Base-by-base conservation (phyloP, 176 grass and related monocot species). In the Lolium multiflorum region DNA sequence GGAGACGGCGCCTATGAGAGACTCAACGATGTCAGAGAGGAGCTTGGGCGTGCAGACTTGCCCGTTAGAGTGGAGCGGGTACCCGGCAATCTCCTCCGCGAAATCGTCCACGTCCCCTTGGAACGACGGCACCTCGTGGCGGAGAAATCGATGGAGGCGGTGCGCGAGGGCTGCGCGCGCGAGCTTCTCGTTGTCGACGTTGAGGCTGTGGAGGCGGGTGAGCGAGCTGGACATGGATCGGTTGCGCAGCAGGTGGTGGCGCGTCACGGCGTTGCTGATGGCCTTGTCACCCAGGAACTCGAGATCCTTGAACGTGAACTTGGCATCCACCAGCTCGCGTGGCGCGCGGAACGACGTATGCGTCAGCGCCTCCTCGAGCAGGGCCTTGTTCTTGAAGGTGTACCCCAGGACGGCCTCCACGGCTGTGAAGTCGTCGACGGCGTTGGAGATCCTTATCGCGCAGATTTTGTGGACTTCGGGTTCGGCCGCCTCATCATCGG, bases 281-380 rank as follows among this genome's bases (percentile, higher is more conserved):
- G 54, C 85, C 9, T 85, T 72, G 43, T 90, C 91, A 9, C 91
- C 91, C 21, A 88, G 7, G 56, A 90, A 85, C 77, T 90, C 91
- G 1, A 90, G 62, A 7, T 89, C 12, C 48, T 88, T 44, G 71
- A 88, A 90, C 46, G 77, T 22, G 44, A 17, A 25, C 35, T 4
- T 62, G 31, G 4, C 22, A 41, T 67, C 15, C 22, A 73, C 31
- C 31, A 35, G 31, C 31, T 35, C 18, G 31, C 35, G 18, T n/a
- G 18, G 18, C 7, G 7, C 64, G 79, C 43, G 48, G 47, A 80
- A 65, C 2, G 91, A 89, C 2, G 4, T 6, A 44, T 89, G 91
- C 11, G 91, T 92, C 52, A 90, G 38, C 28, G 91, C 85, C 76
- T 88, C 83, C 71, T 77, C 61, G 46, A 93, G 38, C 24, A 93